Conservation (phyloP, 73 alveolate genomes). For the Paramecium octaurelia region DNA sequence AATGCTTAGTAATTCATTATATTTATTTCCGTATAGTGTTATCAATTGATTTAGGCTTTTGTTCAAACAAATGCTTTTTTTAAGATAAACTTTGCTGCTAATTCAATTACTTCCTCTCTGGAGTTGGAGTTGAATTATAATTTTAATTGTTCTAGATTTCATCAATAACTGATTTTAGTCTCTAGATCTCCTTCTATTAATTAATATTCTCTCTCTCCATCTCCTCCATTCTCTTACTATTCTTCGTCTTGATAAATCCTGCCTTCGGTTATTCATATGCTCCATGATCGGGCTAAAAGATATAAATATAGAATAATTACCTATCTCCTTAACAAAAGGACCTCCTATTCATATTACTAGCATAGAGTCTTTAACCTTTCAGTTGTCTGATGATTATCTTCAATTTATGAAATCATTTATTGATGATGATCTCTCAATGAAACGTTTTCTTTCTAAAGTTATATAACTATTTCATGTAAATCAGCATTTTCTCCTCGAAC, state of each 20-base stretch:
- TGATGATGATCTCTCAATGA: conserved; percentile 20
- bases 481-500: conserved; percentile 45
- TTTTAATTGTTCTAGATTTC: neutral
- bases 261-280: conserved; percentile 29
- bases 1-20: neutral
- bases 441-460: conserved; percentile 16
- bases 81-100: neutral
- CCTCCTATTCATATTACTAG: neutral
- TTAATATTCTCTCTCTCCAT: neutral
- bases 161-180: neutral
- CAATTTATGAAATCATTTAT: neutral
- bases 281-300: neutral
- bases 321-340: neutral
- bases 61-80: conserved; percentile 10
- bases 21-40: conserved; percentile 32
- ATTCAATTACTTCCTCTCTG: neutral
- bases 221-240: neutral
- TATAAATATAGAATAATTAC: neutral
- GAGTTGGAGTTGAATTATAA: conserved; percentile 24
- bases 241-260: neutral
- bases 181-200: neutral
- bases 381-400: neutral
- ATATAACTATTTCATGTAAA: conserved; percentile 35
- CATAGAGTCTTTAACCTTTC: neutral
- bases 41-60: conserved; percentile 42